Percentiles rank a stretch among this genome's conserved stretches.
Evolutionary conservation across 83 land plant genomes (phyloP).

Genomic region (Isoetes engelmannii): DNA sequence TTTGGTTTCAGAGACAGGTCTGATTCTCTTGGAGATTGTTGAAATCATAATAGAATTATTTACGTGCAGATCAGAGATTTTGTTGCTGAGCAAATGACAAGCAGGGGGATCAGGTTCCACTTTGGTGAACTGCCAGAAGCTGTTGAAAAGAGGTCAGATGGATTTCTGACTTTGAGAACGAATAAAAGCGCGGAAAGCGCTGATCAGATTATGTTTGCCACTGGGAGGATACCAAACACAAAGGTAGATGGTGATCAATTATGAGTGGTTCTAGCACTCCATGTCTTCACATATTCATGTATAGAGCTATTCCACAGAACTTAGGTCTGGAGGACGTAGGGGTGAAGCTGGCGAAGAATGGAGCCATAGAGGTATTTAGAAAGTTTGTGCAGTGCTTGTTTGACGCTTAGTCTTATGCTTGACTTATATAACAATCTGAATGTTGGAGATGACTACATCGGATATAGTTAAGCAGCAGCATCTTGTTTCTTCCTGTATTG

Average conservation of each 20-base stretch:
- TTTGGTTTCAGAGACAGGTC: too few relatives aligned
- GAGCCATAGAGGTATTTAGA: constrained; percentile 70
- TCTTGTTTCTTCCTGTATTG: too few relatives aligned
- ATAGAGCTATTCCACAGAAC: constrained; percentile 41
- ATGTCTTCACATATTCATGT: not conserved
- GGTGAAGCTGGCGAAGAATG: constrained; percentile 71
- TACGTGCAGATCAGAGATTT: constrained; percentile 74
- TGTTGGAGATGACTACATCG: too few relatives aligned
- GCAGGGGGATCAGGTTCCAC: constrained; percentile 86
- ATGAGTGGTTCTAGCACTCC: too few relatives aligned
- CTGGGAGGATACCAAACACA: constrained; percentile 94
- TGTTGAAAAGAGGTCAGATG: constrained; percentile 60
- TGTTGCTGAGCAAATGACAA: constrained; percentile 77
- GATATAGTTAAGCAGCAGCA: too few relatives aligned
- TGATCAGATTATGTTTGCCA: constrained; percentile 96
- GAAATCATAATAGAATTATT: not conserved
- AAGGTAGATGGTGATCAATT: constrained; percentile 45
- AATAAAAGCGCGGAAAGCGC: constrained; percentile 65
- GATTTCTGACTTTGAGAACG: constrained; percentile 60
- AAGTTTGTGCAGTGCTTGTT: not conserved
- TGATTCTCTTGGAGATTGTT: not conserved
- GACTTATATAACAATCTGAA: too few relatives aligned
- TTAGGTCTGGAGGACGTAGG: constrained; percentile 83
- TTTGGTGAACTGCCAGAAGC: constrained; percentile 87
- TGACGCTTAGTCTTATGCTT: too few relatives aligned